These are phyloP conservation scores for Parasarocladium wereldwijsianum DNA, from an alignment of 2,329 filamentous ascomycete species.

Conservation along the genomic window DNA sequence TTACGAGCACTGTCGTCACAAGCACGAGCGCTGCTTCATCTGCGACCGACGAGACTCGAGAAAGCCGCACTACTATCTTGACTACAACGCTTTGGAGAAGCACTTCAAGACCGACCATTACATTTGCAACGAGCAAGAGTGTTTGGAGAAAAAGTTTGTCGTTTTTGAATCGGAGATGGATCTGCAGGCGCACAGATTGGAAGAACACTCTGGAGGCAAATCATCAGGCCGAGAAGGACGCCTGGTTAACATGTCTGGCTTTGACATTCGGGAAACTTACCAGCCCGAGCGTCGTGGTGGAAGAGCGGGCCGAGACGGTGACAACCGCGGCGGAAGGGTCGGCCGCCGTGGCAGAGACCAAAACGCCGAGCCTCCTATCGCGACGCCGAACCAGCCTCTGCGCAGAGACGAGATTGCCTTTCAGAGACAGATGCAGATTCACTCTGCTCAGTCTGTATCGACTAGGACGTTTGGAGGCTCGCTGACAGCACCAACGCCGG, in stretches of 20 bases:
- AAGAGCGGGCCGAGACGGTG: slow-evolving; percentile 21
- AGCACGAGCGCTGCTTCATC: slow-evolving; percentile 88
- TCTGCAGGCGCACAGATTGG: slow-evolving; percentile 81
- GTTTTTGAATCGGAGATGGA: slow-evolving; percentile 94
- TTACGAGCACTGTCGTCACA: slow-evolving; percentile 83
- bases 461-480: slow-evolving; percentile 75
- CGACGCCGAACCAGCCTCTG: slow-evolving; percentile 59
- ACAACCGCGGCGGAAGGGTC: slow-evolving; percentile 19
- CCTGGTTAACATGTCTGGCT: slow-evolving; percentile 72
- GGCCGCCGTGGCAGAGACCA: slow-evolving; percentile 62
- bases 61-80: slow-evolving; percentile 77
- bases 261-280: slow-evolving; percentile 66
- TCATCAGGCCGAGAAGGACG: slow-evolving; percentile 71
- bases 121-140: slow-evolving; percentile 71
- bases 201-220: slow-evolving; percentile 66
- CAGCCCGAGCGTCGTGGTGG: slow-evolving; percentile 41
- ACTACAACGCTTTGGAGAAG: slow-evolving; percentile 73
- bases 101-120: slow-evolving; percentile 86
- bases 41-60: slow-evolving; percentile 61
- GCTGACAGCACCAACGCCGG: slow-evolving; percentile 36
- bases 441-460: slow-evolving; percentile 68
- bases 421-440: slow-evolving; percentile 82
- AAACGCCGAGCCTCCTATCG: slow-evolving; percentile 65
- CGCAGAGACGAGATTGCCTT: slow-evolving; percentile 80
- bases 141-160: slow-evolving; percentile 92